Evolutionary conservation across 2,329 filamentous ascomycete genomes (phyloP).

Genomic region (Penicillium concentricum): DNA sequence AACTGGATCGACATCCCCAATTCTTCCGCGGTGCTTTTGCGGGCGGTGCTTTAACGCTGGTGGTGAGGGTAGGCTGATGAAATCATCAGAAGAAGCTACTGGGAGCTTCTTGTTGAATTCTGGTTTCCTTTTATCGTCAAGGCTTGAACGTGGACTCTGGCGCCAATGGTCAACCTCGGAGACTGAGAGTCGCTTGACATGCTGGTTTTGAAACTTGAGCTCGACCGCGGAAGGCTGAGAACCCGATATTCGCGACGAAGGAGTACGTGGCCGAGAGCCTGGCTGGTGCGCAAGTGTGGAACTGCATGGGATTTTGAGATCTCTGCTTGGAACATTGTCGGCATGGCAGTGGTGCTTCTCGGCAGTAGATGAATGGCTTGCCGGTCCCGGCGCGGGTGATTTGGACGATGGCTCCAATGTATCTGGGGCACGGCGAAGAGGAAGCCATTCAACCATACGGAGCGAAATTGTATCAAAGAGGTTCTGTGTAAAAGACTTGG

Average conservation of each 20-base stretch:
- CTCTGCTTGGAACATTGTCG: constrained; percentile 6
- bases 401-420: constrained; percentile 15
- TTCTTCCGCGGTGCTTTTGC: constrained; percentile 39
- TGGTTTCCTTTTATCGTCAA: constrained; percentile 34
- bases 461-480: constrained; percentile 51
- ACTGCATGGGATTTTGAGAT: constrained; percentile 8
- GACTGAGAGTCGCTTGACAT: constrained; percentile 41
- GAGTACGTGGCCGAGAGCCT: constrained; percentile 26
- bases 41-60: constrained; percentile 42
- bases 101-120: constrained; percentile 37
- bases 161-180: constrained; percentile 39
- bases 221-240: constrained; percentile 36
- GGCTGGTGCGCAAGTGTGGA: constrained; percentile 1
- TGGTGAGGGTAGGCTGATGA: constrained; percentile 35
- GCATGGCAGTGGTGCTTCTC: constrained; percentile 1
- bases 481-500: constrained; percentile 62
- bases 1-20: constrained; percentile 21
- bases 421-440: constrained; percentile 36
- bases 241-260: constrained; percentile 28
- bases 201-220: constrained; percentile 38
- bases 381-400: not conserved
- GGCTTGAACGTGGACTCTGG: constrained; percentile 30
- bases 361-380: not conserved
- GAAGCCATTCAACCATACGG: constrained; percentile 49
- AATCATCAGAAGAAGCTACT: constrained; percentile 27